Evolutionary conservation across 2,329 filamentous ascomycete species (phyloP).

Genomic region (Tolypocladium nubicola): DNA sequence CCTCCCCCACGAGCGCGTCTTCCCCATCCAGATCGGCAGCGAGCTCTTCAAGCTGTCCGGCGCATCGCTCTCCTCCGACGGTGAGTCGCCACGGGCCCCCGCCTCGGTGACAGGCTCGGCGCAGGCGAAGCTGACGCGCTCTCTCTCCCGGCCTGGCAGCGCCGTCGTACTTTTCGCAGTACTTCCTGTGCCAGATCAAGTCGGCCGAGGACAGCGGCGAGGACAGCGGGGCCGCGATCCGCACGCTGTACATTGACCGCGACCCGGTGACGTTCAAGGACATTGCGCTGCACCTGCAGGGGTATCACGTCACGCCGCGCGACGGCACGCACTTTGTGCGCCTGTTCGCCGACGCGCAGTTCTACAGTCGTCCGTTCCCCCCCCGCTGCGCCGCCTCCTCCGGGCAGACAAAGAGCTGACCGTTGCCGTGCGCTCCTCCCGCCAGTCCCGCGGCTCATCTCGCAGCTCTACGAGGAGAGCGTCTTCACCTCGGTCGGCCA

Average conservation of each 20-base stretch:
- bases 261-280: conserved; percentile 83
- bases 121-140: conserved; percentile 3
- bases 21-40: conserved; percentile 63
- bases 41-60: conserved; percentile 65
- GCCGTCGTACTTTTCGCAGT: conserved; percentile 92
- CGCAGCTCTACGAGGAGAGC: conserved; percentile 81
- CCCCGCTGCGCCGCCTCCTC: not conserved
- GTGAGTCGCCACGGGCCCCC: conserved; percentile 28
- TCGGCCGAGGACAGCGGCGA: conserved; percentile 49
- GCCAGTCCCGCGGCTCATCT: conserved; percentile 74
- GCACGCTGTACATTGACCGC: conserved; percentile 89
- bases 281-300: conserved; percentile 83
- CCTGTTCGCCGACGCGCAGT: conserved; percentile 88
- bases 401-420: not conserved
- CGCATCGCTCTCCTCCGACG: conserved; percentile 62
- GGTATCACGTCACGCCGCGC: conserved; percentile 74
- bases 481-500: conserved; percentile 89
- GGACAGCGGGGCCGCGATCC: conserved; percentile 39
- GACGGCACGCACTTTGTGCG: conserved; percentile 85
- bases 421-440: not conserved
- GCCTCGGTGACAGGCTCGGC: not conserved
- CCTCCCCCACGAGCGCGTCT: conserved; percentile 61
- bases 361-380: conserved; percentile 61
- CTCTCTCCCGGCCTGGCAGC: conserved; percentile 36
- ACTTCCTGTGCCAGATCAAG: conserved; percentile 75